phyloP scores from a whole-genome alignment of 176 grass and related monocot genomes.

The Avena insularis region DNA sequence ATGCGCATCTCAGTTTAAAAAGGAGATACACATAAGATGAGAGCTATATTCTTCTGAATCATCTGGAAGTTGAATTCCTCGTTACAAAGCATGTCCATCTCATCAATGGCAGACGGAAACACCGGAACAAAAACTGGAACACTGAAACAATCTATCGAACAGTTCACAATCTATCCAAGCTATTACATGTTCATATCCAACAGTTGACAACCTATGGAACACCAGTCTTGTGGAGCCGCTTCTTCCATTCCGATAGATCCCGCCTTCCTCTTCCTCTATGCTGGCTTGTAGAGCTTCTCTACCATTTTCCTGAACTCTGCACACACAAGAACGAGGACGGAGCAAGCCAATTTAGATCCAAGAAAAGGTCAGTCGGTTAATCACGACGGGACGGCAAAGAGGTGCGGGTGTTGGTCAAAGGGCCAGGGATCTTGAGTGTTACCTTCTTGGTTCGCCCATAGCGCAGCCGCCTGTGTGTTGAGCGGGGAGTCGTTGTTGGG shows the following conservation, averaged over 20 bases:
- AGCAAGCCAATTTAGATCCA: constrained; percentile 14
- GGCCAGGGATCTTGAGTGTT: background rate
- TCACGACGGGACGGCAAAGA: background rate
- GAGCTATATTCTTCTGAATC: background rate
- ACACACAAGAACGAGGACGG: background rate
- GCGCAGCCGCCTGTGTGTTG: constrained; percentile 83
- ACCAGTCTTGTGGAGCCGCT: background rate
- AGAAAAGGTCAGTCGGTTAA: background rate
- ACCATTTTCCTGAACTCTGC: constrained; percentile 98
- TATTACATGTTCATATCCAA: constrained; percentile 27
- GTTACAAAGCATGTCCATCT: constrained; percentile 29
- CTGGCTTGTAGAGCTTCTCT: constrained; percentile 81
- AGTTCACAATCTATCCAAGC: background rate
- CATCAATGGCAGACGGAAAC: background rate
- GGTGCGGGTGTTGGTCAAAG: background rate
- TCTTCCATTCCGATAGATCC: background rate
- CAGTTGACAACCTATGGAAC: background rate
- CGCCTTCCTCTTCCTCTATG: constrained; percentile 16
- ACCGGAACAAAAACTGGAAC: background rate
- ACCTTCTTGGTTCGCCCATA: constrained; percentile 95
- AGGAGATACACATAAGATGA: background rate
- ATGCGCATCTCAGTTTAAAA: too few species aligned
- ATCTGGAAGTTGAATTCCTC: background rate
- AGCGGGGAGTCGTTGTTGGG: constrained; percentile 97
- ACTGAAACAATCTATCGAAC: background rate